A percentile compares a stretch with the other conserved stretches of the same genome.
These are phyloP conservation scores for Lepidium didymum DNA, from an alignment of 345 rosid species.

Conservation along the genomic window DNA sequence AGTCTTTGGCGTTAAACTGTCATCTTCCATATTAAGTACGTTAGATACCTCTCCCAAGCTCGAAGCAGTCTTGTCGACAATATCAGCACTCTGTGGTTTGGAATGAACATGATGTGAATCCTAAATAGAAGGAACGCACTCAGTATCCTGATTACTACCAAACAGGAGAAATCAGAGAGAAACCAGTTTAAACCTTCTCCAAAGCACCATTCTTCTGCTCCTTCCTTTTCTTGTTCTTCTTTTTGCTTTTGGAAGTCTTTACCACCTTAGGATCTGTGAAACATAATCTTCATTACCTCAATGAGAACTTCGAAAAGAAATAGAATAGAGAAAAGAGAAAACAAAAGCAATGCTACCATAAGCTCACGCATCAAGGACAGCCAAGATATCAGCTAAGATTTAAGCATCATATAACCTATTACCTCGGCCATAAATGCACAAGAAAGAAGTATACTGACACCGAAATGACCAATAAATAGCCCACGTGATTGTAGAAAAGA, in stretches of 20 bases:
- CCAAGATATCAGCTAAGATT: not conserved
- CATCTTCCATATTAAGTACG: slow-evolving; percentile 35
- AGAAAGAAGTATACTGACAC: not conserved
- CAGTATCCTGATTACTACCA: slow-evolving; percentile 13
- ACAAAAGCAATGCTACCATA: slow-evolving; percentile 15
- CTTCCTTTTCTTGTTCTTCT: slow-evolving; percentile 62
- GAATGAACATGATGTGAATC: slow-evolving; percentile 35
- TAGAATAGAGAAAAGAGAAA: slow-evolving; percentile 14
- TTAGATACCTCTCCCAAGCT: slow-evolving; percentile 38
- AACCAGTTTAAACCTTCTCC: slow-evolving; percentile 37
- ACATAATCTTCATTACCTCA: slow-evolving; percentile 1
- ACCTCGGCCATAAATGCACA: not conserved
- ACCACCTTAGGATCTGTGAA: slow-evolving; percentile 62
- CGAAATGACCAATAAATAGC: not conserved
- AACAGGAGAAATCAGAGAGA: slow-evolving; percentile 11
- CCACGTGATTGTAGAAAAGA: not conserved
- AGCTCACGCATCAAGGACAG: not conserved
- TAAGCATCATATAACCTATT: not conserved
- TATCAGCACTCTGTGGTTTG: slow-evolving; percentile 31
- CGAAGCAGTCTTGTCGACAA: slow-evolving; percentile 26
- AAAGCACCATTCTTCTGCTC: slow-evolving; percentile 40
- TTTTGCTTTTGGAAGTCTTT: slow-evolving; percentile 57
- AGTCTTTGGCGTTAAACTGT: slow-evolving; percentile 36
- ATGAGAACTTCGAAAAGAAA: slow-evolving; percentile 27
- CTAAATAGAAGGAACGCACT: slow-evolving; percentile 32